A percentile compares a stretch with the other conserved stretches of the same genome.
Conservation (phyloP, 768 basidiomycete species). For the Suillus discolor region DNA sequence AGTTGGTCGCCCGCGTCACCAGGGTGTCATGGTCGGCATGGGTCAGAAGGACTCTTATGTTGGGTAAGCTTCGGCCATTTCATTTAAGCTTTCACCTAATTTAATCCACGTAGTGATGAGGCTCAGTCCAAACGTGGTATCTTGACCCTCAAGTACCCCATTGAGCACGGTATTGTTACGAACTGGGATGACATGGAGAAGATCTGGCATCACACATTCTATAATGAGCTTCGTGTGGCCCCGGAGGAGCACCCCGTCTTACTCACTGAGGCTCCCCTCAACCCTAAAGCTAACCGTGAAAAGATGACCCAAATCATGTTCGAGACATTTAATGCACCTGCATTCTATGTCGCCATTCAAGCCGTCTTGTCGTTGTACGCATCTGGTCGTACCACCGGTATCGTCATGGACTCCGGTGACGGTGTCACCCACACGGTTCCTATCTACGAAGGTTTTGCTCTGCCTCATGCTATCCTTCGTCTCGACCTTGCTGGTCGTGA, state of each 20-base stretch:
- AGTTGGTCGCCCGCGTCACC: slow-evolving; percentile 92
- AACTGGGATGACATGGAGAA: slow-evolving; percentile 99
- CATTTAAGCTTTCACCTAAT: slow-evolving; percentile 9
- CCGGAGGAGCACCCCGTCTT: slow-evolving; percentile 77
- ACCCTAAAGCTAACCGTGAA: slow-evolving; percentile 74
- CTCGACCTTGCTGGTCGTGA: slow-evolving; percentile 94
- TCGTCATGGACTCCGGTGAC: slow-evolving; percentile 95
- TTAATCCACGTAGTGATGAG: slow-evolving; percentile 62
- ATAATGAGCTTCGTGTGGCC: slow-evolving; percentile 78
- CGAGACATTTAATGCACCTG: slow-evolving; percentile 75
- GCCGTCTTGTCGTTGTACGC: slow-evolving; percentile 83
- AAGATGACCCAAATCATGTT: slow-evolving; percentile 84
- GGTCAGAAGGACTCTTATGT: slow-evolving; percentile 96
- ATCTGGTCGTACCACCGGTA: slow-evolving; percentile 92
- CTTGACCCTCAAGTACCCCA: slow-evolving; percentile 90
- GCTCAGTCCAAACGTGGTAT: slow-evolving; percentile 96
- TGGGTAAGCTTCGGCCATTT: slow-evolving; percentile 51
- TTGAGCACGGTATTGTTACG: slow-evolving; percentile 93
- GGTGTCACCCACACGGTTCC: slow-evolving; percentile 96
- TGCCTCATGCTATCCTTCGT: slow-evolving; percentile 92
- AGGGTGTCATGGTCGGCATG: slow-evolving; percentile 97
- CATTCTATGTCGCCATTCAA: slow-evolving; percentile 76
- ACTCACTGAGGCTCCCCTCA: slow-evolving; percentile 72
- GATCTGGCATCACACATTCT: slow-evolving; percentile 98
- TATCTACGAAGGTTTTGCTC: slow-evolving; percentile 92